Conservation (phyloP, 2,329 filamentous ascomycete genomes). For the Fusarium papillatum region DNA sequence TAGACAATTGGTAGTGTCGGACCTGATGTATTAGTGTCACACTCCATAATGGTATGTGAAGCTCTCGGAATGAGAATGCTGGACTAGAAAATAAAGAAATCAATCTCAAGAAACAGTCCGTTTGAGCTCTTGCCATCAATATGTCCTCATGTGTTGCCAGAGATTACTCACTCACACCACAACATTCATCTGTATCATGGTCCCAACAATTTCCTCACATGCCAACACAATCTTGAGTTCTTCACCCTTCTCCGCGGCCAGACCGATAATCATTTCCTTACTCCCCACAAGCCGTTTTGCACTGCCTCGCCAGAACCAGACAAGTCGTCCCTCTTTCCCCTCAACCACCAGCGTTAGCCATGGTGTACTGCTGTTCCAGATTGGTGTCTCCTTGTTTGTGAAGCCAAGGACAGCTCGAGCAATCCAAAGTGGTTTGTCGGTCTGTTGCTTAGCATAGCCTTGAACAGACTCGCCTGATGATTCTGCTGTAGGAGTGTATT, state of each 20-base stretch:
- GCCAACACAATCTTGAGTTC: constrained; percentile 78
- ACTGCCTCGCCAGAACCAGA: constrained; percentile 77
- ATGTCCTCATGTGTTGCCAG: neutral
- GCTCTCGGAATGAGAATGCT: neutral
- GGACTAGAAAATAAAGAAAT: neutral
- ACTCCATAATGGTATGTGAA: neutral
- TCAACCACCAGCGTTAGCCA: constrained; percentile 83
- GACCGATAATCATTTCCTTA: constrained; percentile 67
- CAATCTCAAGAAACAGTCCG: neutral
- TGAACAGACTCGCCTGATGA: neutral
- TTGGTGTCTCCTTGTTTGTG: constrained; percentile 72
- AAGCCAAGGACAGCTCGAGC: constrained; percentile 79
- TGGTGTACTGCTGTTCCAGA: constrained; percentile 75
- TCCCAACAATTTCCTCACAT: constrained; percentile 87
- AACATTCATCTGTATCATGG: constrained; percentile 52
- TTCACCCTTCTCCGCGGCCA: constrained; percentile 65
- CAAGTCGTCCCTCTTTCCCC: constrained; percentile 62
- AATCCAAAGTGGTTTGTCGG: constrained; percentile 44
- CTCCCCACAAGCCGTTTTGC: constrained; percentile 74
- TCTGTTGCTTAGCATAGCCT: neutral
- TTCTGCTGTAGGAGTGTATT: constrained; percentile 3
- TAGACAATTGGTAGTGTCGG: neutral
- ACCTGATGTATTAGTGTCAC: neutral
- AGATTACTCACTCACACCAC: constrained; percentile 23
- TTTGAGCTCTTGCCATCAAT: neutral